Evolutionary conservation across 2,329 filamentous ascomycete species (phyloP), one percentile per base, ranked within the genome.

Genomic region (Alternaria panax): DNA sequence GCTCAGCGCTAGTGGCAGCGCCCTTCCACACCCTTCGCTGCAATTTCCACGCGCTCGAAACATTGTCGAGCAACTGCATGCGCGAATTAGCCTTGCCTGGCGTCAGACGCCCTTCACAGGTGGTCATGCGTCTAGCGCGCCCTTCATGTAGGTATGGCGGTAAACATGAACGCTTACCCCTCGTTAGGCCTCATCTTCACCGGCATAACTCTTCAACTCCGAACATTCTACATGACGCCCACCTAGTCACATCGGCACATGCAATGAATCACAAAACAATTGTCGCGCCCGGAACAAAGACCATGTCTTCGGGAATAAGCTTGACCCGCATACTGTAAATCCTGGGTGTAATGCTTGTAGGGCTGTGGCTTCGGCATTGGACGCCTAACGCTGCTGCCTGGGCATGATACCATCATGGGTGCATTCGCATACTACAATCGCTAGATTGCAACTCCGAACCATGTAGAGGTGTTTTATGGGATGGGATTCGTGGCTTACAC

Each of bases 351-450:
- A 48, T 34, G 45, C 9, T 48, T 36, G 22, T n/a, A 36, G 28
- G 22, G 30, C 28, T 22, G 45, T 24, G 25, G 14, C 22, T 51
- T 51, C 46, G 54, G 54, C 28, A 24, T 56, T 56, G 54, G 54
- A 40, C 47, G 54, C 48, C 54, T 53, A 25, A 56, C 36, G 8
- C 9, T 22, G 22, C 18, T 40, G 41, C 20, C 28, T 53, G 36
- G 45, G 5, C 28, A 30, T 51, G 22, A 34, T n/a, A 51, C 48
- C 14, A 36, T 24, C 28, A 48, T 25, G 45, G 22, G 30, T 48
- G 45, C 45, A 36, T 7, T n/a, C 28, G 30, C 45, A 34, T 48
- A 48, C 45, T 14, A 25, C 14, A 34, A 24, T 14, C 20, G 20
- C 20, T 20, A 24, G 24, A 14, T 20, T 24, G 14, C 18, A 11